These are phyloP conservation scores for Botryotinia narcissicola DNA, from an alignment of 2,329 filamentous ascomycete genomes.

Conservation along the genomic window DNA sequence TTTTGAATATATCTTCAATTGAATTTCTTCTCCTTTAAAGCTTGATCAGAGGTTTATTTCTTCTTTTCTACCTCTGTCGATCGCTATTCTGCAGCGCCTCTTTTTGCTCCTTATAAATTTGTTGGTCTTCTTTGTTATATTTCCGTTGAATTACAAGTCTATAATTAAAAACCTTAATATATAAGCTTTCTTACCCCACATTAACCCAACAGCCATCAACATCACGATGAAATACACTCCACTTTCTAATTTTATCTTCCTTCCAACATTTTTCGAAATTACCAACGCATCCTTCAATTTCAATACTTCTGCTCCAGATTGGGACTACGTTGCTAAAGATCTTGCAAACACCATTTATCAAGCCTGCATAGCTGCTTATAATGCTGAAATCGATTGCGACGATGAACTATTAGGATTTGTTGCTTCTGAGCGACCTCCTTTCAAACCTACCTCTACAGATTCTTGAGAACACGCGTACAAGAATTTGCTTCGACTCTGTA, in stretches of 20 bases:
- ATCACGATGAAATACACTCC: neutral
- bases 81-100: too few species aligned
- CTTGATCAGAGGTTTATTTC: neutral
- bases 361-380: conserved; percentile 37
- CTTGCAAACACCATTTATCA: conserved; percentile 36
- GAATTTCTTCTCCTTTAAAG: neutral
- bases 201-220: neutral
- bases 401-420: conserved; percentile 35
- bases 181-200: neutral
- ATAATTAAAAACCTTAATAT: neutral
- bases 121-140: neutral
- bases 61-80: too few species aligned
- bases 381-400: conserved; percentile 37
- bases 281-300: conserved; percentile 31
- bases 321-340: conserved; percentile 38
- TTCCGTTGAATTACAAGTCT: neutral
- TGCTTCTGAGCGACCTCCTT: conserved; percentile 36
- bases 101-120: too few species aligned
- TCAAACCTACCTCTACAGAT: conserved; percentile 32
- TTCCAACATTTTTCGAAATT: neutral
- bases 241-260: neutral
- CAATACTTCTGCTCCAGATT: conserved; percentile 34
- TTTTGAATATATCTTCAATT: neutral
- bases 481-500: conserved; percentile 34
- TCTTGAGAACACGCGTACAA: conserved; percentile 34